These are phyloP conservation scores for Xylaria sp. DNA, from an alignment of 2,329 filamentous ascomycete genomes.

Conservation along the genomic window DNA sequence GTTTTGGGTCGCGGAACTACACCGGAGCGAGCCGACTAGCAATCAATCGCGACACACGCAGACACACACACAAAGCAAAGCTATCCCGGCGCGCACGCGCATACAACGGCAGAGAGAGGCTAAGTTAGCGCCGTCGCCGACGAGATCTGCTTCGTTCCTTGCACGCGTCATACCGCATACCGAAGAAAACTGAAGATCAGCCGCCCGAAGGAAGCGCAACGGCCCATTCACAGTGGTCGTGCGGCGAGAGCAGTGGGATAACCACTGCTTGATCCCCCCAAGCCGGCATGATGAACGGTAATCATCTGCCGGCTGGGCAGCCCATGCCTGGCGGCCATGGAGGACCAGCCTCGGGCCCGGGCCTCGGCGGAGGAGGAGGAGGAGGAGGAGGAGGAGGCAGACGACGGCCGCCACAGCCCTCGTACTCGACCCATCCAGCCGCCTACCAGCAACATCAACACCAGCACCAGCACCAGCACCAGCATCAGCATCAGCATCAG, in stretches of 20 bases:
- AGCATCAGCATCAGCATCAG: conserved; percentile 45
- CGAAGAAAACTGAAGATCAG: conserved; percentile 17
- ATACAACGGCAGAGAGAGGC: conserved; percentile 11
- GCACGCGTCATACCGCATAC: conserved; percentile 9
- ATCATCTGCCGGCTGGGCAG: conserved; percentile 82
- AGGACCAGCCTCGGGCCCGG: conserved; percentile 46
- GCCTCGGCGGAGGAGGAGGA: conserved; percentile 49
- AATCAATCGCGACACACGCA: conserved; percentile 33
- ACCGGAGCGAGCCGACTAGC: conserved; percentile 44
- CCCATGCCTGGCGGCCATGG: conserved; percentile 60
- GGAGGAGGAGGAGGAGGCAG: conserved; percentile 48
- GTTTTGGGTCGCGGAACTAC: conserved; percentile 38
- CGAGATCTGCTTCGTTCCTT: conserved; percentile 12
- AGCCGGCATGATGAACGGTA: conserved; percentile 81
- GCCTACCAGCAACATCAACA: conserved; percentile 46
- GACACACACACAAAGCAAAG: no score
- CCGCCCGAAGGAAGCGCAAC: conserved; percentile 18
- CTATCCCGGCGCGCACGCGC: conserved; percentile 36
- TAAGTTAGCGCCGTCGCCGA: conserved; percentile 16
- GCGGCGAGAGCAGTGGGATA: conserved; percentile 47
- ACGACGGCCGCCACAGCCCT: conserved; percentile 53
- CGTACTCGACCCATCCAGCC: conserved; percentile 52
- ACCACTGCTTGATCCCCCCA: conserved; percentile 58
- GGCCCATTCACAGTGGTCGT: conserved; percentile 2
- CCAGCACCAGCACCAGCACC: conserved; percentile 25